Evolutionary conservation across 192 early-diverging fungal genomes (phyloP).

Genomic region (Linnemannia zychae): DNA sequence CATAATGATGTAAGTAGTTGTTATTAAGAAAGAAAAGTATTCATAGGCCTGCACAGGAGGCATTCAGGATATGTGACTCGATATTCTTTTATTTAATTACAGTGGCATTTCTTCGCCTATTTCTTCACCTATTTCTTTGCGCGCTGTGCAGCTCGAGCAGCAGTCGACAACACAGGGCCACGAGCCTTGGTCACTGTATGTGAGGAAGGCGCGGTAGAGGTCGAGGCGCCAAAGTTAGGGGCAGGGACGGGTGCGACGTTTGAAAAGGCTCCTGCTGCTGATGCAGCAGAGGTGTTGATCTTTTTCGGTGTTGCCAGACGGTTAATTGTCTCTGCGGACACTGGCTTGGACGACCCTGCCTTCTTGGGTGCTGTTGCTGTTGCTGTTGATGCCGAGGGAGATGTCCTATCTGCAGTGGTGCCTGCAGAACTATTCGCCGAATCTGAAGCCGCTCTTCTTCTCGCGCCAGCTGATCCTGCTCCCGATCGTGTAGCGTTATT

Average conservation of each 20-base stretch:
- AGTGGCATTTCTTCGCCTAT: neutral
- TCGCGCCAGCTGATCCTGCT: neutral
- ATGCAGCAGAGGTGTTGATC: neutral
- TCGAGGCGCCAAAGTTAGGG: neutral
- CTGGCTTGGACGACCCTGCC: conserved; percentile 25
- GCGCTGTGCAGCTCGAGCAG: conserved; percentile 46
- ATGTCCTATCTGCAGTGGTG: neutral
- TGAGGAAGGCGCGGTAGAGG: conserved; percentile 1
- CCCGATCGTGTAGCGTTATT: neutral
- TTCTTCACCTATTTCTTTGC: conserved; percentile 3
- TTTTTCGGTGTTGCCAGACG: conserved; percentile 54
- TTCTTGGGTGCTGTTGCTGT: neutral
- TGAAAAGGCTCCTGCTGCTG: neutral
- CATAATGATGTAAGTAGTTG: conserved; percentile 1
- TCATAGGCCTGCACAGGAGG: neutral
- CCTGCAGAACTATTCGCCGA: neutral
- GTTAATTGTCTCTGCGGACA: conserved; percentile 51
- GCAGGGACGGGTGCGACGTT: neutral
- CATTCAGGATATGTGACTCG: neutral
- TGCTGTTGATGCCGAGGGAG: neutral
- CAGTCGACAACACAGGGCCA: conserved; percentile 45
- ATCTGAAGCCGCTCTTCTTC: neutral
- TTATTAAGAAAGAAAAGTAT: no score
- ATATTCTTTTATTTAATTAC: neutral
- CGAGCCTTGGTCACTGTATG: conserved; percentile 23